phyloP scores from a whole-genome alignment of 2,329 filamentous ascomycete species.

The Penicillium sp. region DNA sequence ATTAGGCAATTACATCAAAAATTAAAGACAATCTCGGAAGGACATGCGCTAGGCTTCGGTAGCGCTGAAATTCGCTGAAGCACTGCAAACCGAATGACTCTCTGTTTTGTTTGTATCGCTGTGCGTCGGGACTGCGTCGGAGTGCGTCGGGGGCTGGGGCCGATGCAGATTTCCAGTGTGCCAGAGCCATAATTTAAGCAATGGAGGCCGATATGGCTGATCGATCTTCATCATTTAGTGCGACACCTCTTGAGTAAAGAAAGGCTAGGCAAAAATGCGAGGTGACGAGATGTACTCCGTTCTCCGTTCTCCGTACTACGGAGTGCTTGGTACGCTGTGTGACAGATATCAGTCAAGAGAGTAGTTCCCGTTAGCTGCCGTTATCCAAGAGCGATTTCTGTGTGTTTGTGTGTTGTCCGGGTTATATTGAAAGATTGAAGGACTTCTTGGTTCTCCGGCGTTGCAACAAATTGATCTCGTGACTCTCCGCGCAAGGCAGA shows the following conservation, averaged over 20 bases:
- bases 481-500: neutral
- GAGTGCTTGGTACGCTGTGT: neutral
- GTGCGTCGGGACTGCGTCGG: neutral
- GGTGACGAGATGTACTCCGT: neutral
- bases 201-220: neutral
- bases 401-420: neutral
- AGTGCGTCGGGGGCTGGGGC: neutral
- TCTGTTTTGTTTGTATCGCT: neutral
- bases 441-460: neutral
- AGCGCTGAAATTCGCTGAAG: neutral
- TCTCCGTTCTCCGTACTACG: neutral
- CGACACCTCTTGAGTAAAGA: neutral
- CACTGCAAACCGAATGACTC: neutral
- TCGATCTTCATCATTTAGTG: neutral
- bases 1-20: neutral
- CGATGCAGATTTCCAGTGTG: neutral
- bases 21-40: neutral
- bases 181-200: neutral
- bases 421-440: neutral
- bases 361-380: neutral
- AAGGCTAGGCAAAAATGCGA: neutral
- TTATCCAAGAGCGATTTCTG: no score
- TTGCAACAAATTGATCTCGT: neutral
- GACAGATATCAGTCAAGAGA: neutral
- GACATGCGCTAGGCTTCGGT: neutral